A percentile compares a stretch with the other conserved stretches of the same genome.
These are phyloP conservation scores for Xylariaceae sp. DNA, from an alignment of 2,329 filamentous ascomycete species.

Conservation along the genomic window DNA sequence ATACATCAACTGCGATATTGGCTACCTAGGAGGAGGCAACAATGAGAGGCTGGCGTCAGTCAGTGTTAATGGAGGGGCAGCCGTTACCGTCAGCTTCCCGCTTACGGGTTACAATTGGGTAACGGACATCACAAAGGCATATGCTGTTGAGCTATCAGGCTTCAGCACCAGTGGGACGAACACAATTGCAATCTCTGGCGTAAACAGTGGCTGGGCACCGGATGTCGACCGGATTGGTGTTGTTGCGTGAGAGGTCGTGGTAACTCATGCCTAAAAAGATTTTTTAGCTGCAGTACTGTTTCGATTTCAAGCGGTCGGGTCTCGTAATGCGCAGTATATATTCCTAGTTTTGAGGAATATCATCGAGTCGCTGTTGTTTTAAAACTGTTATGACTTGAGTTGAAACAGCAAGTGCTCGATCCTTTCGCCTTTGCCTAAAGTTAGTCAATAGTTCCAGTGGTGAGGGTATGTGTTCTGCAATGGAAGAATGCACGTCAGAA, in stretches of 20 bases:
- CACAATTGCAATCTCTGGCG: constrained; percentile 9
- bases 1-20: constrained; percentile 13
- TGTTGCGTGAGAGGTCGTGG: background rate
- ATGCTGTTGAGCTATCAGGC: constrained; percentile 9
- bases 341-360: no score
- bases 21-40: constrained; percentile 3
- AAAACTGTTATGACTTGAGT: no score
- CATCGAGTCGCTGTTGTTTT: no score
- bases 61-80: constrained; percentile 10
- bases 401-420: no score
- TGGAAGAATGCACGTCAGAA: no score
- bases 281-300: no score
- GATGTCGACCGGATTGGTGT: constrained; percentile 11
- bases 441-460: no score
- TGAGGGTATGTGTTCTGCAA: no score
- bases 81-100: constrained; percentile 11
- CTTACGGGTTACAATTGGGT: constrained; percentile 13
- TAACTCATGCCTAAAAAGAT: no score
- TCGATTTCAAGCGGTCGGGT: no score
- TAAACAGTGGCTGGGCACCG: constrained; percentile 7
- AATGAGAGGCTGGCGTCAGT: constrained; percentile 14
- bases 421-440: no score
- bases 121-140: constrained; percentile 4
- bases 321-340: no score
- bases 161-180: constrained; percentile 6